These are phyloP conservation scores for Termitomyces sp. DNA, from an alignment of 768 basidiomycete genomes.

Conservation along the genomic window DNA sequence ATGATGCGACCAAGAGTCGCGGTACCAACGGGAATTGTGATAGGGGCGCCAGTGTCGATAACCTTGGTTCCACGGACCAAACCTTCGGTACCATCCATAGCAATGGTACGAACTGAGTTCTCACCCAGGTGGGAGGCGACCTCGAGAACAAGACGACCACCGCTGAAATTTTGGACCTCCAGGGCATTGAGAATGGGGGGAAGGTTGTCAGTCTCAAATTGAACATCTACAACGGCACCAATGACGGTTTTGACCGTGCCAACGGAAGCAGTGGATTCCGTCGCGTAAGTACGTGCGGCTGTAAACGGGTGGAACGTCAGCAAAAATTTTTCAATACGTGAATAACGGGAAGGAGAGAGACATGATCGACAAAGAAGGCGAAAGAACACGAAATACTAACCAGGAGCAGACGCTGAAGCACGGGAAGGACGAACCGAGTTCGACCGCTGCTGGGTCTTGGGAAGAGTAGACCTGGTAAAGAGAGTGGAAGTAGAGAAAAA, in stretches of 20 bases:
- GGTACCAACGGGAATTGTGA: slow-evolving; percentile 92
- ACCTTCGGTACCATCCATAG: slow-evolving; percentile 99
- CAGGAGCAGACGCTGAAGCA: slow-evolving; percentile 42
- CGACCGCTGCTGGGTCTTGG: slow-evolving; percentile 39
- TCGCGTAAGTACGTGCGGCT: slow-evolving; percentile 83
- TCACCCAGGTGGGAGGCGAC: slow-evolving; percentile 98
- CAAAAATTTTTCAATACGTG: not conserved
- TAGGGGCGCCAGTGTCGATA: slow-evolving; percentile 94
- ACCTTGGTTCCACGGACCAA: slow-evolving; percentile 98
- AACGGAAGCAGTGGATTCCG: slow-evolving; percentile 68
- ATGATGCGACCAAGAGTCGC: slow-evolving; percentile 98
- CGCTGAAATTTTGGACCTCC: slow-evolving; percentile 91
- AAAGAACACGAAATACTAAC: slow-evolving; percentile 31
- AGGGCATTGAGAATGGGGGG: slow-evolving; percentile 99
- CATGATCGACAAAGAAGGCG: not conserved
- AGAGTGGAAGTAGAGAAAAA: slow-evolving; percentile 76
- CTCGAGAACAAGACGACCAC: slow-evolving; percentile 97
- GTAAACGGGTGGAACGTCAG: slow-evolving; percentile 12
- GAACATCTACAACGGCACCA: slow-evolving; percentile 99
- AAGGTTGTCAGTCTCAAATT: slow-evolving; percentile 92
- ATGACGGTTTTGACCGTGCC: slow-evolving; percentile 98
- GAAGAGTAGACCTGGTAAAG: slow-evolving; percentile 48
- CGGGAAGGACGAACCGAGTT: slow-evolving; percentile 43
- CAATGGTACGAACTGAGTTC: slow-evolving; percentile 99
- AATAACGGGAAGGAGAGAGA: slow-evolving; percentile 4